phyloP scores from a whole-genome alignment of 768 basidiomycete genomes.

The Dendrothele bispora region DNA sequence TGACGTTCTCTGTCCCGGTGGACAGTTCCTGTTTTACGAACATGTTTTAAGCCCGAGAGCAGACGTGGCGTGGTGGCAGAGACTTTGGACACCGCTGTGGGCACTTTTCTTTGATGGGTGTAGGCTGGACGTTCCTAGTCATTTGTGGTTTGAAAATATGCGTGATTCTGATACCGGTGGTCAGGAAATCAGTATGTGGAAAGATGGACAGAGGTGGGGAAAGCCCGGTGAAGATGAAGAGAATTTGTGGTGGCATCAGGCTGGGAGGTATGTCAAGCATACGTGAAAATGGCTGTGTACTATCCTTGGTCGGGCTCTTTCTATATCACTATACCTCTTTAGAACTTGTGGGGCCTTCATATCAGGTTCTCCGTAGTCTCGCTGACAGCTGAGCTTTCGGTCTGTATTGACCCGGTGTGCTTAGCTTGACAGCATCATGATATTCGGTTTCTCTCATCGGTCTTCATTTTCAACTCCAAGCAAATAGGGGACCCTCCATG shows the following conservation, averaged over 20 bases:
- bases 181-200: constrained; percentile 46
- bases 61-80: constrained; percentile 70
- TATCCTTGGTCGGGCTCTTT: neutral
- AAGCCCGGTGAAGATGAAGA: constrained; percentile 56
- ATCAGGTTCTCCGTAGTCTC: too few species aligned
- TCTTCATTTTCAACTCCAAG: too few species aligned
- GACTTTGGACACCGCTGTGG: constrained; percentile 75
- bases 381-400: too few species aligned
- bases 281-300: neutral
- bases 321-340: too few species aligned
- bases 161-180: constrained; percentile 19
- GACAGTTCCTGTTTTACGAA: constrained; percentile 66
- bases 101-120: constrained; percentile 60
- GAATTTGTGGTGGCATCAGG: constrained; percentile 56
- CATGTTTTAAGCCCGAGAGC: constrained; percentile 56
- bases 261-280: constrained; percentile 56
- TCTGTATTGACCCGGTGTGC: too few species aligned
- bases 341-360: too few species aligned
- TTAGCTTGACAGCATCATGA: too few species aligned
- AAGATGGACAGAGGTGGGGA: constrained; percentile 42
- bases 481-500: too few species aligned
- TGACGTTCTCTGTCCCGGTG: constrained; percentile 62
- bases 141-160: constrained; percentile 43
- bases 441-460: too few species aligned
- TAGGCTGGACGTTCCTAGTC: constrained; percentile 55